Base-by-base conservation (phyloP, 1,284 basidiomycete species). In the Marasmius tenuissimus region DNA sequence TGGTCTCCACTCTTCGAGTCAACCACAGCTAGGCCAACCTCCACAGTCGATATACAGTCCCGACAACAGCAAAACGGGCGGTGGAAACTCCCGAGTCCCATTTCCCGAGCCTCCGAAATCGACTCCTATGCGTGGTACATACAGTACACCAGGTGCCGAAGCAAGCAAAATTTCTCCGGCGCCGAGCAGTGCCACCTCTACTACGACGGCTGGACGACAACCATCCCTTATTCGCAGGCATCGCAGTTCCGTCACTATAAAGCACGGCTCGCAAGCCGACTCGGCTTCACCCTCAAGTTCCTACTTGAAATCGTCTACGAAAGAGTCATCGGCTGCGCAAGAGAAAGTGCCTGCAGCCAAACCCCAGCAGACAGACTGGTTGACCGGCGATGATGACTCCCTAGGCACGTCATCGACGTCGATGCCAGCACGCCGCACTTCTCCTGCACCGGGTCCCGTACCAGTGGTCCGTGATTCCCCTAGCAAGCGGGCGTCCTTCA, bases 401-500 rank as follows among this genome's bases (percentile, higher is more conserved):
- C 76, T 80, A 35, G 77, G 77, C 50, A 70, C 70, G 6, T 67
- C 66, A 27, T 63, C 69, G 35, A 63, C 69, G 33, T 58, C 64
- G 9, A 70, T 73, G 61, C 69, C 70, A 7, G n/a, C 16, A 9
- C 62, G 45, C 16, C 45, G 45, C 7, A 8, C 45, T n/a, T 47
- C 68, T 11, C 68, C 74, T 42, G 65, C 69, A 37, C 59, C 66
- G 16, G 58, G 70, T 48, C 69, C 71, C 49, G 68, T 76, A 55
- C 82, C 86, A 3, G 75, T 88, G 20, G 71, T 90, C 55, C 84
- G 88, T 57, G 81, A 87, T 27, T 87, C 87, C 34, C 88, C 87
- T 14, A 85, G 85, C 70, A 91, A 90, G 72, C 84, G 87, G 20
- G 84, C 87, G 35, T 90, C 88, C 3, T 81, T 82, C 58, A 82